Conservation (phyloP, 176 grass and related monocot genomes). For the Zea luxurians region DNA sequence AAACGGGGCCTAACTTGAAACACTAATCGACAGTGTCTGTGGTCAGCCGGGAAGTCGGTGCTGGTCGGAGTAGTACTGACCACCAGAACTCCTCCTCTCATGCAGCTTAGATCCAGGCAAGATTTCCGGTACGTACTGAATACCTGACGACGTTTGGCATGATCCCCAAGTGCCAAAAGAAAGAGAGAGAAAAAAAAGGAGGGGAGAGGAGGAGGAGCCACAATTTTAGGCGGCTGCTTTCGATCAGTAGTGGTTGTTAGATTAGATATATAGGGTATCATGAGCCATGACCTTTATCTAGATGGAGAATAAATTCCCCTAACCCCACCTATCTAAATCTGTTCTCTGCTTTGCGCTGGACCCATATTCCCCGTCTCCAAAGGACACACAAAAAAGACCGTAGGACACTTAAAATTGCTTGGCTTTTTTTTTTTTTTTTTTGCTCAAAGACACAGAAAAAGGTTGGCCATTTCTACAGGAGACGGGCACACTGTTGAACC, state of each 20-base stretch:
- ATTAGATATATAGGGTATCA: neutral
- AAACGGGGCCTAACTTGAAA: too few relatives aligned
- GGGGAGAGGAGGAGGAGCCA: too few relatives aligned
- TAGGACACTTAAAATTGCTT: neutral
- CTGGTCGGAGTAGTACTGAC: constrained; percentile 11
- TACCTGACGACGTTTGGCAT: neutral
- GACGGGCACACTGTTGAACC: neutral
- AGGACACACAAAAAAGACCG: neutral
- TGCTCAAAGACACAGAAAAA: neutral
- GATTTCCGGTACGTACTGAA: neutral
- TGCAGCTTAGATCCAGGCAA: constrained; percentile 4
- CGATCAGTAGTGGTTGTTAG: neutral
- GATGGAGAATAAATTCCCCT: constrained; percentile 49
- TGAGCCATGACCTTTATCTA: constrained; percentile 11
- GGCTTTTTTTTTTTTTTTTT: neutral
- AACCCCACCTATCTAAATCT: constrained; percentile 27
- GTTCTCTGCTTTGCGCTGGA: neutral
- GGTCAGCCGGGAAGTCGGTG: neutral
- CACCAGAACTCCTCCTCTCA: constrained; percentile 20
- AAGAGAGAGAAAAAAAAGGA: neutral
- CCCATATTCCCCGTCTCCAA: constrained; percentile 1
- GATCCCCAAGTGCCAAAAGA: neutral
- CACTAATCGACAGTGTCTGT: neutral
- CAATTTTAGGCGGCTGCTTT: constrained; percentile 10
- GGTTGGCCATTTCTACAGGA: neutral